A percentile compares a stretch with the other conserved stretches of the same genome.
phyloP scores from a whole-genome alignment of 2,329 filamentous ascomycete species.

The Epichloe glyceriae region DNA sequence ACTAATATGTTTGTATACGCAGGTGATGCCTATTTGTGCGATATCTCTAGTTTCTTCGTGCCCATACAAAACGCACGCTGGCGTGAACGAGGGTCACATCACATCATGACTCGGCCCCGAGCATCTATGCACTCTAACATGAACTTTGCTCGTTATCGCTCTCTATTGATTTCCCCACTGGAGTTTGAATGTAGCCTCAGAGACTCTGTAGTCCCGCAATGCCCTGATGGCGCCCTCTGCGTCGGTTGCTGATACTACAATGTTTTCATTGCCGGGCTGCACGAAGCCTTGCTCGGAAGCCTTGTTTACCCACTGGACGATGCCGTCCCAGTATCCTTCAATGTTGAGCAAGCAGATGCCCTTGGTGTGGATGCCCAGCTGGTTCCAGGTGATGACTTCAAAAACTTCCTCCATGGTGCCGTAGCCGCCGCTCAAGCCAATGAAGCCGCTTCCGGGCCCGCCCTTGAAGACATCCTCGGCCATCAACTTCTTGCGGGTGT shows the following conservation, averaged over 20 bases:
- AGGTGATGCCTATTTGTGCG: background rate
- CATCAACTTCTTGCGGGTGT: slow-evolving; percentile 91
- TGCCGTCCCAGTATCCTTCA: slow-evolving; percentile 81
- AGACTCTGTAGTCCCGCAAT: slow-evolving; percentile 62
- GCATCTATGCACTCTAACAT: background rate
- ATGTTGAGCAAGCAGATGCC: slow-evolving; percentile 78
- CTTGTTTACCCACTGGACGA: slow-evolving; percentile 69
- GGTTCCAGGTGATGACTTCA: slow-evolving; percentile 87
- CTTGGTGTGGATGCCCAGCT: slow-evolving; percentile 76
- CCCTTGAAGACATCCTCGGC: slow-evolving; percentile 72
- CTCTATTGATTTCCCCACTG: slow-evolving; percentile 60
- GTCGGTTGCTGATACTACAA: slow-evolving; percentile 63
- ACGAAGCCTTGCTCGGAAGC: slow-evolving; percentile 71
- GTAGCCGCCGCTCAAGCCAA: slow-evolving; percentile 79
- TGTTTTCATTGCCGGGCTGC: slow-evolving; percentile 52
- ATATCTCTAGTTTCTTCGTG: background rate
- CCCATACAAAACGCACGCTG: background rate
- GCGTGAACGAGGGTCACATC: background rate
- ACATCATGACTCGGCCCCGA: background rate
- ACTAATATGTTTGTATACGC: no score
- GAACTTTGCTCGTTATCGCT: background rate
- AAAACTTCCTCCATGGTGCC: slow-evolving; percentile 95
- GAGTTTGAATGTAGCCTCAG: slow-evolving; percentile 63
- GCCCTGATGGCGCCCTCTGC: slow-evolving; percentile 59
- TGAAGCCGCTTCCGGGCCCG: slow-evolving; percentile 74